Evolutionary conservation across 2,329 filamentous ascomycete genomes (phyloP), one percentile per base, ranked within the genome.

Genomic region (Tolypocladium endophyticum): DNA sequence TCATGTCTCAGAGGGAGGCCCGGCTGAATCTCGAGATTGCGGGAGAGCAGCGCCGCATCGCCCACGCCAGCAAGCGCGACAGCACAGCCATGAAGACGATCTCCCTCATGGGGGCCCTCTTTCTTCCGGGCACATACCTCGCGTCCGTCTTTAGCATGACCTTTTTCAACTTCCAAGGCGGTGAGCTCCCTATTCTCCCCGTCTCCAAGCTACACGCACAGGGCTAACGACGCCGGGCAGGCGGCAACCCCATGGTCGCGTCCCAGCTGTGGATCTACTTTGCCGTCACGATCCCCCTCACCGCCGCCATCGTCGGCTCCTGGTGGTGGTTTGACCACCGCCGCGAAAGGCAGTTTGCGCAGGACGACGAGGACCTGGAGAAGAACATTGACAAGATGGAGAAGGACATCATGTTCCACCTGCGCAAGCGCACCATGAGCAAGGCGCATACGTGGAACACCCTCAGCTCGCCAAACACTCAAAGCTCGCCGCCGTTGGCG

Each of bases 131-230:
- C 2, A 86, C 83, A 0, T 85, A 81, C 63, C 76, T 87, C 23
- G 79, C 84, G 11, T 87, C 84, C 0, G 75, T 87, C 30, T 87
- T 87, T 65, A 81, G 79, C 74, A 87, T 86, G 83, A 83, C 82
- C 0, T 87, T 87, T 68, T 87, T 87, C 73, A 79, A 87, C 71
- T 87, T 86, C 64, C 79, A 79, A 63, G 71, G 74, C 45, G 72
- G 77, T 77, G 68, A 62, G 71, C 5, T 14, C 50, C n/a, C 12
- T 43, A 6, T 23, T 39, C 28, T n/a, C 3, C 16, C 28, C 28
- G 11, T 3, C n/a, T 4, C n/a, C n/a, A n/a, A n/a, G 28, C 6
- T 2, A 7, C 3, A 11, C 18, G 8, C n/a, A 7, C 6, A n/a
- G 3, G 45, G 28, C 18, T 28, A 8, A 23, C 38, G 7, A 30